A percentile compares a stretch with the other conserved stretches of the same genome.
Evolutionary conservation across 2,329 filamentous ascomycete genomes (phyloP).

Genomic region (Fusarium tanahbumbuense): DNA sequence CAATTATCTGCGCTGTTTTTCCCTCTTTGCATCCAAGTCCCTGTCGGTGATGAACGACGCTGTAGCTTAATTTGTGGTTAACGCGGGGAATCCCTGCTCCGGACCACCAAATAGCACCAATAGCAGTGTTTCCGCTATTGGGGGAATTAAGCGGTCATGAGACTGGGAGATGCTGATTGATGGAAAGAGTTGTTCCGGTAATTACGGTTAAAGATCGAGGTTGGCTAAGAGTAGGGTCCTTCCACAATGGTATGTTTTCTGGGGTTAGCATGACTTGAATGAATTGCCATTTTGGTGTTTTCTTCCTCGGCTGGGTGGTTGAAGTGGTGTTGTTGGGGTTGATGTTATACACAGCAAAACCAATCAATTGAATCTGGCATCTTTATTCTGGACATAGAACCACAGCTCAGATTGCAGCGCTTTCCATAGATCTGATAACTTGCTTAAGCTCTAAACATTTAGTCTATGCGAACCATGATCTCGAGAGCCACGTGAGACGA

Average conservation of each 20-base stretch:
- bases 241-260: neutral
- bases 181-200: constrained; percentile 1
- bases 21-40: neutral
- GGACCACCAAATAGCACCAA: constrained; percentile 39
- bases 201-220: constrained; percentile 28
- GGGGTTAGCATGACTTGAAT: neutral
- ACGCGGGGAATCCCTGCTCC: constrained; percentile 37
- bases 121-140: neutral
- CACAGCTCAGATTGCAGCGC: neutral
- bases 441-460: neutral
- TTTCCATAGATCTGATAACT: neutral
- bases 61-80: neutral
- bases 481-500: neutral
- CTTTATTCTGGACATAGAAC: neutral
- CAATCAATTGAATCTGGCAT: neutral
- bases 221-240: neutral
- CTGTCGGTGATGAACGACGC: neutral
- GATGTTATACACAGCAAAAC: neutral
- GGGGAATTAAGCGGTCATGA: neutral
- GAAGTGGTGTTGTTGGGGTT: neutral
- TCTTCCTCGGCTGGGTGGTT: too few relatives aligned
- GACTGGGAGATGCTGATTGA: neutral
- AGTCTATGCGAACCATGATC: neutral
- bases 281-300: neutral
- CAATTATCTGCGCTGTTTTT: neutral